A percentile compares a stretch with the other conserved stretches of the same genome.
These are phyloP conservation scores for Fermentozyma sake DNA, from an alignment of 1,139 yeast genomes.

Conservation along the genomic window DNA sequence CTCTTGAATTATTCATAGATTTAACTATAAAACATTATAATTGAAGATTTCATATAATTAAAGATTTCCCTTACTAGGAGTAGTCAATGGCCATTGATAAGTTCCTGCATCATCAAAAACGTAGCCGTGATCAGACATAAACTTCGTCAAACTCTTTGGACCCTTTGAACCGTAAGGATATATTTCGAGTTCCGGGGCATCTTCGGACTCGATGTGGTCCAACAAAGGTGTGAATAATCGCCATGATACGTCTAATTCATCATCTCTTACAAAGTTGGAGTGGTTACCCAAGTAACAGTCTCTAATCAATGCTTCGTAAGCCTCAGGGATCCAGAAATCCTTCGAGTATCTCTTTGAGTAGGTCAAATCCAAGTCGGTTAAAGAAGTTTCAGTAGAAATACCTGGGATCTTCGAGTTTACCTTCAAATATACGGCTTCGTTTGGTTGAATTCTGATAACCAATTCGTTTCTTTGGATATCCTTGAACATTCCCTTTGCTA, in stretches of 20 bases:
- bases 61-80: constrained; percentile 45
- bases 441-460: constrained; percentile 90
- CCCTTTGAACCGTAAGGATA: constrained; percentile 94
- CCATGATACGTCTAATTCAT: constrained; percentile 95
- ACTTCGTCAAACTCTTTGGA: constrained; percentile 62
- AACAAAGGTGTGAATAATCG: constrained; percentile 86
- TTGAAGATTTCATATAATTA: constrained; percentile 9
- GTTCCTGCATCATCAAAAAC: constrained; percentile 52
- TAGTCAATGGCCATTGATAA: constrained; percentile 82
- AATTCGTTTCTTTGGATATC: constrained; percentile 87
- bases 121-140: constrained; percentile 67
- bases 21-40: too few relatives aligned
- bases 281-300: constrained; percentile 92
- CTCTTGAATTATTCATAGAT: too few relatives aligned
- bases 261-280: constrained; percentile 96
- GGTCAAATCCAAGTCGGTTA: constrained; percentile 87
- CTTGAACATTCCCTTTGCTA: constrained; percentile 75
- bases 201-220: constrained; percentile 66
- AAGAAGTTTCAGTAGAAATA: constrained; percentile 69
- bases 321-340: constrained; percentile 94
- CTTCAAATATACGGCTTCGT: constrained; percentile 89
- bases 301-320: constrained; percentile 91
- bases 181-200: constrained; percentile 57
- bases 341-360: constrained; percentile 74
- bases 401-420: constrained; percentile 94